Percentiles rank a stretch among this genome's conserved stretches.
Evolutionary conservation across 352 stramenopile species (phyloP).

Genomic region (Thalassiosira pacifica): DNA sequence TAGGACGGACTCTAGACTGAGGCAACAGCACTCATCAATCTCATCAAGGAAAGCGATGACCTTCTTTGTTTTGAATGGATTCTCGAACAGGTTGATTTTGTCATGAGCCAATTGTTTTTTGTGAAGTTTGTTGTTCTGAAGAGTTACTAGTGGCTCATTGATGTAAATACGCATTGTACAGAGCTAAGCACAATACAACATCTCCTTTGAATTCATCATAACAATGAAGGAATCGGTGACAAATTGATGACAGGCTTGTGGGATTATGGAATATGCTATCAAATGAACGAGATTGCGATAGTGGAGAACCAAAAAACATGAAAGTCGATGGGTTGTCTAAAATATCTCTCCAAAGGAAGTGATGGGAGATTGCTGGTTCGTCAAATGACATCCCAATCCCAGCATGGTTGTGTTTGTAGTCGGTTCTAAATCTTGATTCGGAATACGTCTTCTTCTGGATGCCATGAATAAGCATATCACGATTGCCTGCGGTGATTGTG

Average conservation of each 20-base stretch:
- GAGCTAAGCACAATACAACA: background rate
- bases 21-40: too few species aligned
- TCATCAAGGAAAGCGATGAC: too few species aligned
- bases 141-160: too few species aligned
- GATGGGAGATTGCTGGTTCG: background rate
- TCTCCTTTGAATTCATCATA: background rate
- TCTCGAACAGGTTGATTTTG: too few species aligned
- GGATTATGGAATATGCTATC: background rate
- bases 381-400: background rate
- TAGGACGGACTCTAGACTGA: too few species aligned
- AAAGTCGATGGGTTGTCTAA: background rate
- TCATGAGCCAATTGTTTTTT: too few species aligned
- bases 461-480: background rate
- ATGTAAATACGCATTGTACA: too few species aligned
- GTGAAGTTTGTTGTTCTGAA: too few species aligned
- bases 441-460: background rate
- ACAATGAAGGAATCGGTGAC: background rate
- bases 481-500: background rate
- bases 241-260: background rate
- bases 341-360: background rate
- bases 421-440: background rate
- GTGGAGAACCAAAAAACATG: background rate
- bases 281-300: background rate
- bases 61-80: too few species aligned
- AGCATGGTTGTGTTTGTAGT: background rate